Percentiles rank a stretch among this genome's conserved stretches.
Evolutionary conservation across 352 stramenopile species (phyloP).

Genomic region (Globisporangium camurandrum): DNA sequence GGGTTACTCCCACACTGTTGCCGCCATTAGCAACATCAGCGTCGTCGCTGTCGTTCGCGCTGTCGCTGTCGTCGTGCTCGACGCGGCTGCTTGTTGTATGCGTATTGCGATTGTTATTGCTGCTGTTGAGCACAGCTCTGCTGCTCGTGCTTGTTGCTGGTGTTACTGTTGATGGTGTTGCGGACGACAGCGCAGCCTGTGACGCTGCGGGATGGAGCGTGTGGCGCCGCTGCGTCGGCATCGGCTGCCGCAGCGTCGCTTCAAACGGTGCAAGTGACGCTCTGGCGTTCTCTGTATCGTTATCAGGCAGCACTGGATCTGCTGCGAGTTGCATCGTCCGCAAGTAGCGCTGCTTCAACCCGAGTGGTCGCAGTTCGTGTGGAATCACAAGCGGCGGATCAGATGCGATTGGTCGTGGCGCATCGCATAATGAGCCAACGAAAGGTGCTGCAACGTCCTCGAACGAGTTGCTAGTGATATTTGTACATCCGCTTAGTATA

Average conservation of each 20-base stretch:
- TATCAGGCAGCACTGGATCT: slow-evolving; percentile 9
- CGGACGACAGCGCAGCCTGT: too few species aligned
- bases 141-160: background rate
- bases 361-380: slow-evolving; percentile 37
- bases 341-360: slow-evolving; percentile 37
- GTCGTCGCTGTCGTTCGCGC: too few species aligned
- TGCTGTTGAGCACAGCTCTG: slow-evolving; percentile 1
- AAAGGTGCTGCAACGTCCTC: slow-evolving; percentile 32
- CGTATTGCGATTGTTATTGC: slow-evolving; percentile 1
- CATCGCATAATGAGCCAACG: slow-evolving; percentile 19
- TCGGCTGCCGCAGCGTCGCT: slow-evolving; percentile 5
- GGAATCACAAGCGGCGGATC: slow-evolving; percentile 54
- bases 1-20: too few species aligned
- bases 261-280: slow-evolving; percentile 6
- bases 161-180: background rate
- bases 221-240: background rate
- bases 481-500: background rate
- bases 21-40: too few species aligned
- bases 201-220: background rate
- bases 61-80: too few species aligned
- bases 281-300: background rate
- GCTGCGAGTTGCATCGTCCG: slow-evolving; percentile 56
- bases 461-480: slow-evolving; percentile 52
- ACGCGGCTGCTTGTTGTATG: too few species aligned
- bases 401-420: slow-evolving; percentile 17